These are phyloP conservation scores for Pseudocercospora fijiensis DNA, from an alignment of 2,329 filamentous ascomycete species.

Conservation along the genomic window DNA sequence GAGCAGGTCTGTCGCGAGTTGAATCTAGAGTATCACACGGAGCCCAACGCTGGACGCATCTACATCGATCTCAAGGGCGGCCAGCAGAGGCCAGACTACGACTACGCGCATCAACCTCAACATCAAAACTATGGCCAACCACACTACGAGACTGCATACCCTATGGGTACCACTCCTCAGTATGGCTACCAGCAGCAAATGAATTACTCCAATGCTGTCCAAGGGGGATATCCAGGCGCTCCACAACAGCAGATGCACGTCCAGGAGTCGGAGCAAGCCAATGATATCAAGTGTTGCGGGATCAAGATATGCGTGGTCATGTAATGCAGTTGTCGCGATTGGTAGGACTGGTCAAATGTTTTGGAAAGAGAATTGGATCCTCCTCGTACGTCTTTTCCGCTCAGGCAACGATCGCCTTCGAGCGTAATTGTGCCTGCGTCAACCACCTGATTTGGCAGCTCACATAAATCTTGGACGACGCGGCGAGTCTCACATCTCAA, in stretches of 20 bases:
- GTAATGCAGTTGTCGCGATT: slow-evolving; percentile 21
- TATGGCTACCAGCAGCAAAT: slow-evolving; percentile 47
- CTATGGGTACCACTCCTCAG: slow-evolving; percentile 34
- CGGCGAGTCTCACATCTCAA: neutral
- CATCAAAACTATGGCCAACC: slow-evolving; percentile 43
- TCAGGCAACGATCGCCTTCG: neutral
- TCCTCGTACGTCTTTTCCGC: neutral
- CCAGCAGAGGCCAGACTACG: slow-evolving; percentile 45
- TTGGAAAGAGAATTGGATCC: neutral
- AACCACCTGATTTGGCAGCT: neutral
- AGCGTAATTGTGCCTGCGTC: neutral
- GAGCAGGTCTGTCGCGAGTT: slow-evolving; percentile 81
- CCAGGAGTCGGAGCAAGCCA: slow-evolving; percentile 30
- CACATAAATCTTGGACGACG: neutral
- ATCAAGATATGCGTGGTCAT: slow-evolving; percentile 39
- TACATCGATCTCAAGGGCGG: slow-evolving; percentile 78
- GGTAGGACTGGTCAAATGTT: neutral
- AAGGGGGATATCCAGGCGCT: slow-evolving; percentile 40
- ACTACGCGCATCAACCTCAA: slow-evolving; percentile 38
- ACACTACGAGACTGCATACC: slow-evolving; percentile 43
- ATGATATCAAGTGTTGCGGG: slow-evolving; percentile 37
- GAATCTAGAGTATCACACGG: slow-evolving; percentile 77
- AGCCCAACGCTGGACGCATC: slow-evolving; percentile 85
- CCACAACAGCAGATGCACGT: slow-evolving; percentile 48
- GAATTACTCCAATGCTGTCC: slow-evolving; percentile 39